Percentiles rank a stretch among this genome's conserved stretches.
Evolutionary conservation across 345 rosid species (phyloP).

Genomic region (Linum tenue): DNA sequence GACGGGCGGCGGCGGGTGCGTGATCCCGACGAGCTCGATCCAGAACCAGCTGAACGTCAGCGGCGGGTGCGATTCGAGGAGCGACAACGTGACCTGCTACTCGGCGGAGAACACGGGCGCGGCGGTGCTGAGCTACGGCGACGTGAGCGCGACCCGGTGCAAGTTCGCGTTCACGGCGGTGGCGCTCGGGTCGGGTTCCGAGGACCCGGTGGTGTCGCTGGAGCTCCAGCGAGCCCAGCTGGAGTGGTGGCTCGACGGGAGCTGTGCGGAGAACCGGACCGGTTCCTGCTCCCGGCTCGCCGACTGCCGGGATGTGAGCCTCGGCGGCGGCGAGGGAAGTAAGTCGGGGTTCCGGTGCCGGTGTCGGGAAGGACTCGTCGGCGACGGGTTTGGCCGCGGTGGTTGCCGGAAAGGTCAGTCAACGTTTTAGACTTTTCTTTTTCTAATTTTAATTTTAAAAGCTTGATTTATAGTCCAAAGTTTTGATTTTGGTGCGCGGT

Average conservation of each 20-base stretch:
- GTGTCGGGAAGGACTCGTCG: slow-evolving; percentile 40
- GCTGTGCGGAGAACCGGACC: slow-evolving; percentile 1
- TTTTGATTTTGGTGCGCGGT: neutral
- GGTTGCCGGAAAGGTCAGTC: slow-evolving; percentile 72
- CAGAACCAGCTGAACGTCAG: neutral
- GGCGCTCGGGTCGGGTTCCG: slow-evolving; percentile 21
- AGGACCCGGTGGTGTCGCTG: slow-evolving; percentile 19
- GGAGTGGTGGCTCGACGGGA: slow-evolving; percentile 68
- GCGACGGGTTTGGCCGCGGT: slow-evolving; percentile 50
- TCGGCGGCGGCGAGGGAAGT: slow-evolving; percentile 6
- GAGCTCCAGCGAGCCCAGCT: slow-evolving; percentile 45
- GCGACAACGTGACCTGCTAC: slow-evolving; percentile 40
- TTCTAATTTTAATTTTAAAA: neutral
- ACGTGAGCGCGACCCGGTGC: slow-evolving; percentile 28
- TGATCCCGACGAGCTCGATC: slow-evolving; percentile 25
- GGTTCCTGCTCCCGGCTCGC: slow-evolving; percentile 28
- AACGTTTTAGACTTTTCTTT: slow-evolving; percentile 9
- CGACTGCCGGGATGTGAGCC: slow-evolving; percentile 1
- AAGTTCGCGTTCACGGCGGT: slow-evolving; percentile 43
- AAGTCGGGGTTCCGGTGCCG: slow-evolving; percentile 37
- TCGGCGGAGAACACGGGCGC: neutral
- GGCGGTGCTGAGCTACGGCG: slow-evolving; percentile 18
- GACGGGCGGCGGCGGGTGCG: slow-evolving; percentile 24
- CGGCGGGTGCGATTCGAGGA: slow-evolving; percentile 19
- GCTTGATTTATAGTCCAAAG: neutral